Percentiles rank a stretch among this genome's conserved stretches.
Evolutionary conservation across 2,329 filamentous ascomycete genomes (phyloP).

Genomic region (Arthrobotrys megalospora): DNA sequence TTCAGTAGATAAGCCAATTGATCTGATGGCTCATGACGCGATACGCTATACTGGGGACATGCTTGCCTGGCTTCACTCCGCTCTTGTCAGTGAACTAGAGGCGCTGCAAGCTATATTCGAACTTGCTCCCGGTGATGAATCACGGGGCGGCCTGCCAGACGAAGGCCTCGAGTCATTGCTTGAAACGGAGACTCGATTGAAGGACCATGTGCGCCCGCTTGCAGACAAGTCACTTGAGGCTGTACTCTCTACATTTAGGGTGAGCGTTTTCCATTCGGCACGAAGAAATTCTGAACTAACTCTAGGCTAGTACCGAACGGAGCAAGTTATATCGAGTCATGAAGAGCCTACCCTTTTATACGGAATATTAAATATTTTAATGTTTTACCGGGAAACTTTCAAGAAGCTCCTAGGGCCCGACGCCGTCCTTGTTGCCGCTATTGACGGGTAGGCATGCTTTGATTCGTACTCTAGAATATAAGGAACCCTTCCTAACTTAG

Average conservation of each 20-base stretch:
- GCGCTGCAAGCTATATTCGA: slow-evolving; percentile 93
- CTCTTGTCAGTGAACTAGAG: slow-evolving; percentile 92
- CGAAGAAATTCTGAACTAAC: slow-evolving; percentile 11
- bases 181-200: slow-evolving; percentile 73
- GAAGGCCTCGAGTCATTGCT: slow-evolving; percentile 84
- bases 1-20: slow-evolving; percentile 82
- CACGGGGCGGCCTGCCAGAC: slow-evolving; percentile 83
- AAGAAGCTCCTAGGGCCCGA: slow-evolving; percentile 80
- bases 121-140: slow-evolving; percentile 82
- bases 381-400: slow-evolving; percentile 91
- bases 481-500: not conserved
- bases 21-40: slow-evolving; percentile 91
- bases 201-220: slow-evolving; percentile 71
- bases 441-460: slow-evolving; percentile 67
- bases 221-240: slow-evolving; percentile 79
- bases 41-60: slow-evolving; percentile 95
- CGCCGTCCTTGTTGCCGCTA: slow-evolving; percentile 78
- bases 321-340: slow-evolving; percentile 92
- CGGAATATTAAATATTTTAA: slow-evolving; percentile 88
- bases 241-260: slow-evolving; percentile 63
- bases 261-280: not conserved
- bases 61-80: slow-evolving; percentile 96
- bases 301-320: slow-evolving; percentile 72
- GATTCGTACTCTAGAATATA: not conserved
- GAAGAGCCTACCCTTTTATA: slow-evolving; percentile 91